Evolutionary conservation across 192 early-diverging fungal species (phyloP).

Genomic region (Linnemannia hyalina): DNA sequence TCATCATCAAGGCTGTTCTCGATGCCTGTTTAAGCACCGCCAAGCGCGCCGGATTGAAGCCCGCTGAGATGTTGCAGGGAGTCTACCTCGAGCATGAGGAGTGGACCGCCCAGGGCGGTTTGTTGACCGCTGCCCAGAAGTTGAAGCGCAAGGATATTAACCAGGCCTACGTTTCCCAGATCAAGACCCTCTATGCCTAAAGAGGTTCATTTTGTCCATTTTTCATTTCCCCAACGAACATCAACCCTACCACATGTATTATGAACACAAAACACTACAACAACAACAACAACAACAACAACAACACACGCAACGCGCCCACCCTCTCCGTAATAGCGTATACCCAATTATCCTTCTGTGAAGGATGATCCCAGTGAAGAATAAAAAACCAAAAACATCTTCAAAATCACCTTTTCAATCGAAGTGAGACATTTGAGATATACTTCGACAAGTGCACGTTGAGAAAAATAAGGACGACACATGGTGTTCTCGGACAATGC

Average conservation of each 20-base stretch:
- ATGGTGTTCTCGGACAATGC: too few species aligned
- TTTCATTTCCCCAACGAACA: slow-evolving; percentile 2
- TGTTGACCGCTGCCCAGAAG: slow-evolving; percentile 97
- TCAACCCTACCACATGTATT: slow-evolving; percentile 1
- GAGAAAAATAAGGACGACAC: too few species aligned
- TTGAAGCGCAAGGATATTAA: slow-evolving; percentile 86
- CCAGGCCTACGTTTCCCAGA: slow-evolving; percentile 70
- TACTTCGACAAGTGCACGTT: too few species aligned
- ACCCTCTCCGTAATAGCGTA: background rate
- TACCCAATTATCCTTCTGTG: background rate
- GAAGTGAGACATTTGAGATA: too few species aligned
- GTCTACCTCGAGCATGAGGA: slow-evolving; percentile 80
- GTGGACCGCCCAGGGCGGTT: slow-evolving; percentile 92
- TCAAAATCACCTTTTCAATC: background rate
- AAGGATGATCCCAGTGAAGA: slow-evolving; percentile 2
- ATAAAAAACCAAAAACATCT: slow-evolving; percentile 5
- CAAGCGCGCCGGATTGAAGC: slow-evolving; percentile 75
- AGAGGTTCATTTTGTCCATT: background rate
- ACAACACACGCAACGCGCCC: background rate
- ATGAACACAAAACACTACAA: slow-evolving; percentile 7
- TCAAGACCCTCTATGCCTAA: slow-evolving; percentile 66
- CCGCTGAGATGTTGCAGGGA: slow-evolving; percentile 78
- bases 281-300: background rate
- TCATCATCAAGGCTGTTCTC: slow-evolving; percentile 67
- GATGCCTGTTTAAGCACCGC: slow-evolving; percentile 64